Percentiles rank a stretch among this genome's conserved stretches.
Conservation (phyloP, 2,329 filamentous ascomycete species). For the Exophiala bonariae region DNA sequence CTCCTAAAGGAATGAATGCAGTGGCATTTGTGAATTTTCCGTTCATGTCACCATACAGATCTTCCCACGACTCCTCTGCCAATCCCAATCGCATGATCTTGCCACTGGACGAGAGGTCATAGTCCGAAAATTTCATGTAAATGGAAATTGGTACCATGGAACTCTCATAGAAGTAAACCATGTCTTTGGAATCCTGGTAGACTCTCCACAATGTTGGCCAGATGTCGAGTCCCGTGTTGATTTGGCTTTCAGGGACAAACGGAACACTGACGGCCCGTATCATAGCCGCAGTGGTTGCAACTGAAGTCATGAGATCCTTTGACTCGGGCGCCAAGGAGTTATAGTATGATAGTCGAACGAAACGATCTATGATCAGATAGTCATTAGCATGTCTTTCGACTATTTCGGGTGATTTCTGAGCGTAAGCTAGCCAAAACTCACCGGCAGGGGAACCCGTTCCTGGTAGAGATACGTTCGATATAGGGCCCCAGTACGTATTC, state of each 20-base stretch:
- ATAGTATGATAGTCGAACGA: slow-evolving; percentile 8
- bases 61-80: slow-evolving; percentile 1
- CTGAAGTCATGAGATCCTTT: not conserved
- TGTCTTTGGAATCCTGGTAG: slow-evolving; percentile 8
- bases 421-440: no score
- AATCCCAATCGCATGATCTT: slow-evolving; percentile 1
- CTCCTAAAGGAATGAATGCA: not conserved
- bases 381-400: no score
- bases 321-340: not conserved
- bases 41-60: slow-evolving; percentile 11
- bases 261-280: slow-evolving; percentile 8
- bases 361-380: slow-evolving; percentile 1
- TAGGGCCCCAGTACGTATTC: slow-evolving; percentile 5
- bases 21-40: slow-evolving; percentile 6
- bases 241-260: slow-evolving; percentile 4
- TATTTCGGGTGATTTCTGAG: not conserved
- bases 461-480: slow-evolving; percentile 5
- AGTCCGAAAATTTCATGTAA: slow-evolving; percentile 3
- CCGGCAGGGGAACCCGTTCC: slow-evolving; percentile 5
- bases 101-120: not conserved
- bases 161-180: slow-evolving; percentile 11
- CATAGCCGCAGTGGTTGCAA: slow-evolving; percentile 4
- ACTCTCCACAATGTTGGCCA: slow-evolving; percentile 11
- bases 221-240: slow-evolving; percentile 6
- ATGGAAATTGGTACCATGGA: slow-evolving; percentile 3